phyloP scores from a whole-genome alignment of 805 yeast genomes.

The Lipomyces anomalus region DNA sequence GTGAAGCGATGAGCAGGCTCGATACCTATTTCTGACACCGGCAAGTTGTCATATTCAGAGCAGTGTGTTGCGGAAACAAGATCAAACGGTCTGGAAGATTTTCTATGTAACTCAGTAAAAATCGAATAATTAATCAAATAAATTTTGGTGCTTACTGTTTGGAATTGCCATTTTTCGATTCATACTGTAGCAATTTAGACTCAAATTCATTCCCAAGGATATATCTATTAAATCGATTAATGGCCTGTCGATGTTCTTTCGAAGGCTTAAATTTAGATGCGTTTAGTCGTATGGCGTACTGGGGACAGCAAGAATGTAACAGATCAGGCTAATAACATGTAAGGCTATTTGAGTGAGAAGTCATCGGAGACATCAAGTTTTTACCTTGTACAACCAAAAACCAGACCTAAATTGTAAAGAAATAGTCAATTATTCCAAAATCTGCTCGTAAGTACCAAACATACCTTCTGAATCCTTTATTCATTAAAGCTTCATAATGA shows the following conservation, averaged over 20 bases:
- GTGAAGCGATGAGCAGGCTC: constrained; percentile 9
- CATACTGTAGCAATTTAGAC: constrained; percentile 11
- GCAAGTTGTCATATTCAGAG: constrained; percentile 34
- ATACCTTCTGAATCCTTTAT: constrained; percentile 50
- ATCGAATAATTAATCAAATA: too few species aligned
- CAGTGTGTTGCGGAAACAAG: constrained; percentile 35
- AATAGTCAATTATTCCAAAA: background rate
- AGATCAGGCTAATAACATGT: constrained; percentile 51
- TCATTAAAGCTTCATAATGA: constrained; percentile 60
- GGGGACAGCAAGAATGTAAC: constrained; percentile 68
- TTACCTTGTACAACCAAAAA: constrained; percentile 46
- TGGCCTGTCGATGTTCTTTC: constrained; percentile 61
- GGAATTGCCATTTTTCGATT: background rate
- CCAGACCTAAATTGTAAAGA: constrained; percentile 53
- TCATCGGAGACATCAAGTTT: background rate
- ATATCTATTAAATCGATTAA: constrained; percentile 50
- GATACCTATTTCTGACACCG: background rate
- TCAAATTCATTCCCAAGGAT: constrained; percentile 14
- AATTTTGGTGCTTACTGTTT: too few species aligned
- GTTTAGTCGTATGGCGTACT: constrained; percentile 68
- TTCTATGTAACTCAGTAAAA: too few species aligned
- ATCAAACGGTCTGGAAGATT: too few species aligned
- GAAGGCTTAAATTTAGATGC: constrained; percentile 42
- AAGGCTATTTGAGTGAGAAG: background rate
- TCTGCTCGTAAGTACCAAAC: background rate